Evolutionary conservation across 345 rosid genomes (phyloP).

Genomic region (Draba incana): DNA sequence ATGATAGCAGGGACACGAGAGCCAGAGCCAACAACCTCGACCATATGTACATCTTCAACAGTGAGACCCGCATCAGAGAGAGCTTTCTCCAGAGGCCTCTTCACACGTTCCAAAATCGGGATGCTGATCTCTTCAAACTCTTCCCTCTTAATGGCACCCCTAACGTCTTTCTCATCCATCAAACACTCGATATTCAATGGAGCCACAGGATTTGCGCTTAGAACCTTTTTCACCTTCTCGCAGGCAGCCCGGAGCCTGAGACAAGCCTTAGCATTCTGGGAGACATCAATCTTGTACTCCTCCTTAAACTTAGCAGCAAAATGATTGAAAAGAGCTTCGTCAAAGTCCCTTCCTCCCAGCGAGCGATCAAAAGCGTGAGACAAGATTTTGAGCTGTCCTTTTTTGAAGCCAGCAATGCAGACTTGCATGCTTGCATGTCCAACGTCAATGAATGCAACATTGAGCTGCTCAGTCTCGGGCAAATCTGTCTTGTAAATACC

Average conservation of each 20-base stretch:
- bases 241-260: slow-evolving; percentile 81
- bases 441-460: slow-evolving; percentile 89
- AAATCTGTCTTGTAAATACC: slow-evolving; percentile 96
- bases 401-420: slow-evolving; percentile 90
- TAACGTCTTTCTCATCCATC: slow-evolving; percentile 98
- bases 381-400: slow-evolving; percentile 80
- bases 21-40: slow-evolving; percentile 91
- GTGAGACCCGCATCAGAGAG: slow-evolving; percentile 80
- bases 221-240: slow-evolving; percentile 93
- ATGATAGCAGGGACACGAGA: slow-evolving; percentile 87
- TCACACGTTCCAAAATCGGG: slow-evolving; percentile 84
- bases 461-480: slow-evolving; percentile 79
- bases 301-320: slow-evolving; percentile 83
- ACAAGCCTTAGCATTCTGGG: slow-evolving; percentile 84
- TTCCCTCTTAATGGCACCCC: slow-evolving; percentile 84
- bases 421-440: slow-evolving; percentile 98
- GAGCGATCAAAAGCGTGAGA: slow-evolving; percentile 82
- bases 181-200: slow-evolving; percentile 91
- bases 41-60: slow-evolving; percentile 76
- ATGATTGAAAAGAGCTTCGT: slow-evolving; percentile 77
- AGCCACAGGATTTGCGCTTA: slow-evolving; percentile 92
- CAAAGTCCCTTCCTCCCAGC: slow-evolving; percentile 94
- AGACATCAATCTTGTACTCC: slow-evolving; percentile 88
- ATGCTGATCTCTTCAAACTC: slow-evolving; percentile 82
- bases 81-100: slow-evolving; percentile 85